These are phyloP conservation scores for Backusella sp. DNA, from an alignment of 192 early-diverging fungal species.

Conservation along the genomic window DNA sequence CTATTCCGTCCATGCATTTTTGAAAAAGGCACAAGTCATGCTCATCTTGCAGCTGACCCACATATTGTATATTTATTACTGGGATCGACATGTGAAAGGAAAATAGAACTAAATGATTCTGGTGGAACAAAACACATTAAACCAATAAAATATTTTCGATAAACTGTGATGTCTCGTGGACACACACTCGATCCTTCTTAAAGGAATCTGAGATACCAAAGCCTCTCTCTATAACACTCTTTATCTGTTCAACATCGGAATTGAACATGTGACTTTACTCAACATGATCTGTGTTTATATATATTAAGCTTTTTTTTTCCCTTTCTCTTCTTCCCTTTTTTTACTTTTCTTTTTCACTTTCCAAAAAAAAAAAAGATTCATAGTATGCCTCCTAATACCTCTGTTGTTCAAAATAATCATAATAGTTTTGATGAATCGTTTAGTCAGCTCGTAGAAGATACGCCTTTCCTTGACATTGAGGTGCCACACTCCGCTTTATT, in stretches of 20 bases:
- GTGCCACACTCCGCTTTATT: conserved; percentile 59
- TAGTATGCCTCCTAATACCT: conserved; percentile 13
- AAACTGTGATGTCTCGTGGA: background rate
- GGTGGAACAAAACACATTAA: background rate
- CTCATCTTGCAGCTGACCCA: background rate
- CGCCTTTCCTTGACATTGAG: conserved; percentile 42
- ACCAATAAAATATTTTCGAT: background rate
- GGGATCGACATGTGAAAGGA: background rate
- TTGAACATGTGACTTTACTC: conserved; percentile 1
- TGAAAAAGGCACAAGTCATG: background rate
- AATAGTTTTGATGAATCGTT: conserved; percentile 6
- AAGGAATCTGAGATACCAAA: background rate
- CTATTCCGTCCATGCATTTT: background rate
- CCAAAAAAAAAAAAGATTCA: background rate
- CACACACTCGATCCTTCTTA: background rate
- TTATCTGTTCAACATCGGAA: conserved; percentile 6
- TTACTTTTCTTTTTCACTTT: background rate
- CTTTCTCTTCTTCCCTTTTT: background rate
- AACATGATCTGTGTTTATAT: conserved; percentile 4
- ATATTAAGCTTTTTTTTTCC: conserved; percentile 2
- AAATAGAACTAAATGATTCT: background rate
- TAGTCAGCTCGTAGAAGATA: conserved; percentile 23
- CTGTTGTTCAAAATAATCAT: background rate
- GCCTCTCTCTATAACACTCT: background rate
- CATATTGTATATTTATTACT: background rate